Evolutionary conservation across 768 basidiomycete genomes (phyloP).

Genomic region (Cystobasidium onofrii): DNA sequence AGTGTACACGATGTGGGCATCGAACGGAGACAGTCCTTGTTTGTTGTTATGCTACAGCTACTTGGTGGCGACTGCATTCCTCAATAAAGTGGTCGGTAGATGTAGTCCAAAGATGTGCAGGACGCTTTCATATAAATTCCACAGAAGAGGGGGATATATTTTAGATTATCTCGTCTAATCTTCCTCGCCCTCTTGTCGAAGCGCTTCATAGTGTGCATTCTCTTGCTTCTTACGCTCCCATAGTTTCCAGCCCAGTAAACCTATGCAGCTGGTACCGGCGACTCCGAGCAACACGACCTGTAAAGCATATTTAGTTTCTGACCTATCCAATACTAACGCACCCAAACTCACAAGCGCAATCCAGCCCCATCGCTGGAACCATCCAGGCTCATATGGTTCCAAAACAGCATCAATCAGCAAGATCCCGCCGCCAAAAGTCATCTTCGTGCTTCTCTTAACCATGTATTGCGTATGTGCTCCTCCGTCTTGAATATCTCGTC

Average conservation of each 20-base stretch:
- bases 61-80: background rate
- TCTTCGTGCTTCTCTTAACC: slow-evolving; percentile 57
- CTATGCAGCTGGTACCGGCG: slow-evolving; percentile 65
- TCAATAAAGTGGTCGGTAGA: too few species aligned
- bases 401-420: slow-evolving; percentile 76
- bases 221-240: slow-evolving; percentile 40
- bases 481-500: slow-evolving; percentile 52
- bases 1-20: too few species aligned
- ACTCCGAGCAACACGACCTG: slow-evolving; percentile 57
- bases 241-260: slow-evolving; percentile 61
- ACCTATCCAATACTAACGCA: background rate
- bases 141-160: too few species aligned
- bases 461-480: slow-evolving; percentile 60
- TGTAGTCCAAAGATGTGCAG: too few species aligned
- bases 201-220: slow-evolving; percentile 25
- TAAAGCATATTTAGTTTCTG: slow-evolving; percentile 50
- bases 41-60: background rate
- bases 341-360: slow-evolving; percentile 29
- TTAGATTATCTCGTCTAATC: background rate
- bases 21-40: background rate
- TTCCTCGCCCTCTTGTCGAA: slow-evolving; percentile 34
- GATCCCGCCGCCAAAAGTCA: slow-evolving; percentile 64
- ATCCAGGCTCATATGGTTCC: slow-evolving; percentile 73
- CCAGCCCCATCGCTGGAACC: slow-evolving; percentile 68
- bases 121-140: too few species aligned